Conservation (phyloP, 2,329 filamentous ascomycete species). For the Dendrostoma leiphaemia region DNA sequence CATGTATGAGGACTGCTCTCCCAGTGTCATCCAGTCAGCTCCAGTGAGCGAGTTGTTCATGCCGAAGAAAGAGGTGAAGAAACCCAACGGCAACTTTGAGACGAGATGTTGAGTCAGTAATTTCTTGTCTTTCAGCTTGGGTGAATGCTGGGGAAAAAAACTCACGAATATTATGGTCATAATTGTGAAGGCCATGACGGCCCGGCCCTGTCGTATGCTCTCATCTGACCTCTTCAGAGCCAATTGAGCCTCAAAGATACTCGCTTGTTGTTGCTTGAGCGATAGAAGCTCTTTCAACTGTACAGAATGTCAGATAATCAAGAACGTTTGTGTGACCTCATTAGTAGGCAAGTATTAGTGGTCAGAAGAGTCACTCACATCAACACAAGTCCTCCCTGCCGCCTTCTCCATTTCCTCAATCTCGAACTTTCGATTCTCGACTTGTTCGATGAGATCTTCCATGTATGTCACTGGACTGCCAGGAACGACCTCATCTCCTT, state of each 20-base stretch:
- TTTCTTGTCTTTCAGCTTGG: not conserved
- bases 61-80: conserved; percentile 16
- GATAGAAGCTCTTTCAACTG: conserved; percentile 10
- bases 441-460: conserved; percentile 7
- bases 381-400: not conserved
- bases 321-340: not conserved
- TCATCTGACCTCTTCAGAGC: not conserved
- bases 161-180: conserved; percentile 28
- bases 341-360: too few species aligned
- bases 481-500: not conserved
- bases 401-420: conserved; percentile 2
- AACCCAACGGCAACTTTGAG: conserved; percentile 1
- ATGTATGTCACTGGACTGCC: not conserved
- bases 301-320: not conserved
- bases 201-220: conserved; percentile 10
- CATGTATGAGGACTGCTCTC: not conserved
- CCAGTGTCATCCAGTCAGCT: conserved; percentile 3
- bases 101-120: not conserved
- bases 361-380: conserved; percentile 5
- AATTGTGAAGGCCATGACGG: conserved; percentile 14
- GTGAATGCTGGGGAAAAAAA: too few species aligned
- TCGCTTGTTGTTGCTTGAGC: conserved; percentile 14
- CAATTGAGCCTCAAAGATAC: conserved; percentile 8
- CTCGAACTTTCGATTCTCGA: conserved; percentile 1
- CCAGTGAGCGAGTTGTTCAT: conserved; percentile 11